Conservation (phyloP, 1,139 yeast species). For the Nakaseomyces bracarensis region DNA sequence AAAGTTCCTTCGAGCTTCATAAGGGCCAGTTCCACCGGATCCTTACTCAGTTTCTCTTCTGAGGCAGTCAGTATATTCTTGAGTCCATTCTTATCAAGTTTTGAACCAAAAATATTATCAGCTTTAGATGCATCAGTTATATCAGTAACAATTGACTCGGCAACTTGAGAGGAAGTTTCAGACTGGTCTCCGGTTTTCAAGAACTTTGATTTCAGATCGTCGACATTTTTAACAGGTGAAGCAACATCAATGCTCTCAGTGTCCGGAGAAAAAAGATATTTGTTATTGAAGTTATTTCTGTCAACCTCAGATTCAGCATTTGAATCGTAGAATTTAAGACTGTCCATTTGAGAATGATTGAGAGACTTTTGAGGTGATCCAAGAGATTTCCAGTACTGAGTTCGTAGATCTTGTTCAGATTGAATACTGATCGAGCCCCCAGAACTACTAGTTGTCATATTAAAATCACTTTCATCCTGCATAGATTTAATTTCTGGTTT, state of each 20-base stretch:
- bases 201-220: slow-evolving; percentile 26
- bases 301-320: slow-evolving; percentile 1
- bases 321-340: slow-evolving; percentile 2
- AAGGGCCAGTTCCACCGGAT: slow-evolving; percentile 70
- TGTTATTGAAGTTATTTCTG: slow-evolving; percentile 12
- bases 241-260: slow-evolving; percentile 22
- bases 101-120: background rate
- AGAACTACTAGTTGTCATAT: background rate
- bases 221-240: slow-evolving; percentile 30
- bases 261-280: slow-evolving; percentile 28
- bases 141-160: slow-evolving; percentile 1
- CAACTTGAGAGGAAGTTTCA: slow-evolving; percentile 11
- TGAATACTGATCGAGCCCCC: background rate
- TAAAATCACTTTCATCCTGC: background rate
- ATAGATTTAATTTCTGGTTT: background rate
- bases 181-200: slow-evolving; percentile 17
- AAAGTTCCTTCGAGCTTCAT: slow-evolving; percentile 67
- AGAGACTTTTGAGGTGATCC: slow-evolving; percentile 1
- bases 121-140: slow-evolving; percentile 1
- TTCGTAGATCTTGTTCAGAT: background rate
- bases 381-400: slow-evolving; percentile 16
- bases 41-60: slow-evolving; percentile 18
- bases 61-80: slow-evolving; percentile 16
- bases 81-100: slow-evolving; percentile 4
- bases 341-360: slow-evolving; percentile 1